phyloP scores from a whole-genome alignment of 2,329 filamentous ascomycete genomes.

The Xylogone sp. region DNA sequence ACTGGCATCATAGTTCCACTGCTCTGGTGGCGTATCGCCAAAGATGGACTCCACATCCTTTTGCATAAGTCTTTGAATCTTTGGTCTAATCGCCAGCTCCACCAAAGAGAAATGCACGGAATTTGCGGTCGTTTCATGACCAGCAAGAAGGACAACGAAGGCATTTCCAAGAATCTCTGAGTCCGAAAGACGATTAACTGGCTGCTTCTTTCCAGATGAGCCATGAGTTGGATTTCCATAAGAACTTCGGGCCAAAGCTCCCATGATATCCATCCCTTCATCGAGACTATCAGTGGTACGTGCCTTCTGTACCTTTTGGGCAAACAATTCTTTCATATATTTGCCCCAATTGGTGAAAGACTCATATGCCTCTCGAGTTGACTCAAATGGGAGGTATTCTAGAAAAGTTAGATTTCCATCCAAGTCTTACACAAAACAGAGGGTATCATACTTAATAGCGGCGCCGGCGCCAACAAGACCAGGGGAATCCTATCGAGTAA shows the following conservation, averaged over 20 bases:
- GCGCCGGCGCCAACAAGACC: slow-evolving; percentile 47
- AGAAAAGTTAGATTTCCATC: background rate
- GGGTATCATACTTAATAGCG: slow-evolving; percentile 39
- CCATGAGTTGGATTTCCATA: slow-evolving; percentile 19
- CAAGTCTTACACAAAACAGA: background rate
- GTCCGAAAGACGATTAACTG: slow-evolving; percentile 45
- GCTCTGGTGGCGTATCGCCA: slow-evolving; percentile 49
- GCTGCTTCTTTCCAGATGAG: slow-evolving; percentile 34
- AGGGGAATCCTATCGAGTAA: slow-evolving; percentile 51
- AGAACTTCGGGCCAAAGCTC: slow-evolving; percentile 45
- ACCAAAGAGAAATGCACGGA: slow-evolving; percentile 68
- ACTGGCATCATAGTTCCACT: slow-evolving; percentile 69
- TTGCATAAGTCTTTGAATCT: slow-evolving; percentile 63
- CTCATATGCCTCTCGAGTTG: slow-evolving; percentile 39
- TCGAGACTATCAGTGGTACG: slow-evolving; percentile 28
- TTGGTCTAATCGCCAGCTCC: slow-evolving; percentile 62
- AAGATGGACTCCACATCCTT: slow-evolving; percentile 65
- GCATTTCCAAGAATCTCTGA: slow-evolving; percentile 71
- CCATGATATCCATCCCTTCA: slow-evolving; percentile 53
- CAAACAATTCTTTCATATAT: slow-evolving; percentile 58
- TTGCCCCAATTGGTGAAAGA: slow-evolving; percentile 53
- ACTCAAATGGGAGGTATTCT: slow-evolving; percentile 39
- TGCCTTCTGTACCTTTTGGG: slow-evolving; percentile 45
- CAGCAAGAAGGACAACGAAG: slow-evolving; percentile 65
- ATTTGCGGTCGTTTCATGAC: slow-evolving; percentile 79